Conservation (phyloP, 768 basidiomycete genomes). For the Phylloporus sp. region DNA sequence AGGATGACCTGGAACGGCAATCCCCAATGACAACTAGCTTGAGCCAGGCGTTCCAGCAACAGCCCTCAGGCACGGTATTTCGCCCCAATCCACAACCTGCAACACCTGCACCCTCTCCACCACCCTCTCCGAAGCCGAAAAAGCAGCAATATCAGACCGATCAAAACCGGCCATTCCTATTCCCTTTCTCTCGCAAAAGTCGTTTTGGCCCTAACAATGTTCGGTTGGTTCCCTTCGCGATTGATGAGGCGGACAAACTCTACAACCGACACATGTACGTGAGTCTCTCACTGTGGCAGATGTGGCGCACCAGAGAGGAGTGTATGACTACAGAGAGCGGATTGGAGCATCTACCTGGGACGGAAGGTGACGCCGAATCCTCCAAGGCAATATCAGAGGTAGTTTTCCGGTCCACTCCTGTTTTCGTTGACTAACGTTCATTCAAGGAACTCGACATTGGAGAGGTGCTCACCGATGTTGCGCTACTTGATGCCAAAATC, state of each 20-base stretch:
- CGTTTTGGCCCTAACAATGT: slow-evolving; percentile 47
- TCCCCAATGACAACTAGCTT: slow-evolving; percentile 35
- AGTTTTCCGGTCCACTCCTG: slow-evolving; percentile 9
- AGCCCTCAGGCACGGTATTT: slow-evolving; percentile 24
- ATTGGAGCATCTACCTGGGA: slow-evolving; percentile 70
- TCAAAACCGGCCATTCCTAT: slow-evolving; percentile 87
- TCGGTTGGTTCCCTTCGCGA: slow-evolving; percentile 86
- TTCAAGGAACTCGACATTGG: slow-evolving; percentile 52
- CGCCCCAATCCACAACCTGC: slow-evolving; percentile 58
- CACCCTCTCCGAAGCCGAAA: slow-evolving; percentile 83
- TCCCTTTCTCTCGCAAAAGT: slow-evolving; percentile 79
- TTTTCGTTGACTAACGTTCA: slow-evolving; percentile 1
- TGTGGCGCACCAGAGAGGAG: slow-evolving; percentile 94
- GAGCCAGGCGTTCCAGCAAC: slow-evolving; percentile 35
- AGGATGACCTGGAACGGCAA: slow-evolving; percentile 63
- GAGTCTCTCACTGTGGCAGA: slow-evolving; percentile 82
- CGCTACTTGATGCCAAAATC: slow-evolving; percentile 67
- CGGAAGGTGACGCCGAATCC: slow-evolving; percentile 52
- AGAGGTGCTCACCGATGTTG: slow-evolving; percentile 70
- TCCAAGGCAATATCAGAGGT: slow-evolving; percentile 44
- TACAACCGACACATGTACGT: slow-evolving; percentile 90
- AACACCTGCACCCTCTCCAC: slow-evolving; percentile 89
- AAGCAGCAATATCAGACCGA: slow-evolving; percentile 99
- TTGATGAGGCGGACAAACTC: slow-evolving; percentile 91
- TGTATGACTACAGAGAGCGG: slow-evolving; percentile 94